These are phyloP conservation scores for Verticillium isaacii DNA, from an alignment of 2,329 filamentous ascomycete genomes.

Conservation along the genomic window DNA sequence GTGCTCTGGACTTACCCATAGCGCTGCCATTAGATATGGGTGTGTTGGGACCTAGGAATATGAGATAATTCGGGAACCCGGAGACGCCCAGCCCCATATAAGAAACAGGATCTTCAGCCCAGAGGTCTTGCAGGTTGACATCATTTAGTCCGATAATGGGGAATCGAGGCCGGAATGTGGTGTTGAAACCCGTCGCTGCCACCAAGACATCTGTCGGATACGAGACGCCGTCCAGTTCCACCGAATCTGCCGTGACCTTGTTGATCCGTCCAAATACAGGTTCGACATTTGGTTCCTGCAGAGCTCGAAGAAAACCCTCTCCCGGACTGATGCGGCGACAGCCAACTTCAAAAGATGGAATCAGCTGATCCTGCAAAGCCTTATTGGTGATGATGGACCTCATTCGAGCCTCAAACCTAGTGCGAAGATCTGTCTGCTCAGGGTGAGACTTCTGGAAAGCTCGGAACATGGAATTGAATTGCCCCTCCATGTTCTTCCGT, in stretches of 20 bases:
- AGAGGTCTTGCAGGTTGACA: slow-evolving; percentile 43
- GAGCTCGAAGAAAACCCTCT: slow-evolving; percentile 32
- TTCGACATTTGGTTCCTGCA: slow-evolving; percentile 33
- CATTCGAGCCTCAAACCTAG: slow-evolving; percentile 12
- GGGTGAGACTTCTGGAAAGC: slow-evolving; percentile 29
- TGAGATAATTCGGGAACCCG: slow-evolving; percentile 25
- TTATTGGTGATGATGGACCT: slow-evolving; percentile 9
- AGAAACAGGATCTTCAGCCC: slow-evolving; percentile 32
- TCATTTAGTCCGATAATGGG: slow-evolving; percentile 42
- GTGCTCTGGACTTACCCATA: neutral
- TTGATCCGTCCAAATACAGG: slow-evolving; percentile 24
- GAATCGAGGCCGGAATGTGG: slow-evolving; percentile 18
- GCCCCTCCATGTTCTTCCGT: slow-evolving; percentile 31
- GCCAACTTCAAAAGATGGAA: slow-evolving; percentile 16
- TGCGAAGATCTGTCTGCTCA: slow-evolving; percentile 10
- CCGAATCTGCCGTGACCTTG: slow-evolving; percentile 20
- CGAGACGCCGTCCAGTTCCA: slow-evolving; percentile 12
- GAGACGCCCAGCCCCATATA: slow-evolving; percentile 23
- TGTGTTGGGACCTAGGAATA: slow-evolving; percentile 14
- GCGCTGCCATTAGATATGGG: slow-evolving; percentile 10
- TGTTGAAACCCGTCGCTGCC: slow-evolving; percentile 16
- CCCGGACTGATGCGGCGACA: slow-evolving; percentile 27
- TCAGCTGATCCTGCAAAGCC: slow-evolving; percentile 11
- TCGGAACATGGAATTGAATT: slow-evolving; percentile 33
- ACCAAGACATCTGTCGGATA: slow-evolving; percentile 14